Percentiles rank a stretch among this genome's conserved stretches.
Evolutionary conservation across 352 stramenopile species (phyloP).

Genomic region (Phytopythium kandeliae): DNA sequence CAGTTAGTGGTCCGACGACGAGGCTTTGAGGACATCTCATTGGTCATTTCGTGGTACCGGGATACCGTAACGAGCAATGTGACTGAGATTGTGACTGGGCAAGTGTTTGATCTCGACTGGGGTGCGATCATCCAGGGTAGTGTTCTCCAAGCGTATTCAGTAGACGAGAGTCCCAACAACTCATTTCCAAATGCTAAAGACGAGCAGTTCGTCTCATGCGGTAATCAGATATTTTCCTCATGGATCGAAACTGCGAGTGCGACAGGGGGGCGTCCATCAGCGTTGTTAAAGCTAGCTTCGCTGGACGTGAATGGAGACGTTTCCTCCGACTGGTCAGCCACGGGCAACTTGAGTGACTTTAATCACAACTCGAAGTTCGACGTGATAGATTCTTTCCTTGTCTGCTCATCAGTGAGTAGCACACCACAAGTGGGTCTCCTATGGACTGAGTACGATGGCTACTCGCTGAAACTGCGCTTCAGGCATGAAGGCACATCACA

Average conservation of each 20-base stretch:
- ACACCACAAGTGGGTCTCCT: slow-evolving; percentile 26
- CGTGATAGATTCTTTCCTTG: slow-evolving; percentile 21
- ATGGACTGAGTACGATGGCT: slow-evolving; percentile 74
- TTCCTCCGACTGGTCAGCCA: slow-evolving; percentile 22
- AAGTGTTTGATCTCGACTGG: slow-evolving; percentile 44
- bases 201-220: slow-evolving; percentile 26
- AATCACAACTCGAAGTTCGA: slow-evolving; percentile 62
- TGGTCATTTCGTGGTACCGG: slow-evolving; percentile 53
- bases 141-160: slow-evolving; percentile 21
- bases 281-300: slow-evolving; percentile 18
- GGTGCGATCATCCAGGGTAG: slow-evolving; percentile 20
- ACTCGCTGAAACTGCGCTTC: slow-evolving; percentile 58
- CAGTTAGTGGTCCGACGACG: slow-evolving; percentile 34
- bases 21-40: slow-evolving; percentile 42
- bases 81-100: slow-evolving; percentile 38
- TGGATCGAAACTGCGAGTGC: slow-evolving; percentile 31
- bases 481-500: slow-evolving; percentile 28
- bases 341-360: slow-evolving; percentile 10
- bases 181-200: slow-evolving; percentile 19
- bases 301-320: slow-evolving; percentile 11
- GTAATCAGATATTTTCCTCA: slow-evolving; percentile 31
- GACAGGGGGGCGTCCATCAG: not conserved
- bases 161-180: slow-evolving; percentile 8
- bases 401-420: slow-evolving; percentile 28
- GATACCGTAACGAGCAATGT: slow-evolving; percentile 32